Conservation (phyloP, 73 alveolate species). For the Tetrahymena malaccensis region DNA sequence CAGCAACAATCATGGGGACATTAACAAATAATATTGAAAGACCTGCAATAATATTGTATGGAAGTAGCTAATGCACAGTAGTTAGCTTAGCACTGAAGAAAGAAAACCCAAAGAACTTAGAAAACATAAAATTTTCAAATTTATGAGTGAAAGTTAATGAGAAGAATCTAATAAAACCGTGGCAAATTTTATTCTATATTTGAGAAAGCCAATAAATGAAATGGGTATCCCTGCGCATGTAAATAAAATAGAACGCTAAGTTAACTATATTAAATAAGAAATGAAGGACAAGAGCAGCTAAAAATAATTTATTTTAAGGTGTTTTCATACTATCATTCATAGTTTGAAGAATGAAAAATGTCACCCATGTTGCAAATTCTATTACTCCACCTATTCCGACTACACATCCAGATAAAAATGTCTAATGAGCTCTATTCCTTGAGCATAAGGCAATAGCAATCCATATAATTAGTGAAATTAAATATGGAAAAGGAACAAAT, state of each 20-base stretch:
- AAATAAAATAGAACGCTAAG: not conserved
- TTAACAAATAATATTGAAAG: not conserved
- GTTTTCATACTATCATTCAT: not conserved
- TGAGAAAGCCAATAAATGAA: not conserved
- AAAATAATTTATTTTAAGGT: not conserved
- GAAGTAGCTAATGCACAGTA: not conserved
- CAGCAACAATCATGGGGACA: not conserved
- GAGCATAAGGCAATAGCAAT: not conserved
- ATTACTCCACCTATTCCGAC: not conserved
- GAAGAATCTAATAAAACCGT: not conserved
- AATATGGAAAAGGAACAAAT: not conserved
- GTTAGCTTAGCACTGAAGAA: not conserved
- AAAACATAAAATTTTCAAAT: not conserved
- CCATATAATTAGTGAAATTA: not conserved
- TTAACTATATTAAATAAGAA: not conserved
- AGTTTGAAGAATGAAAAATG: not conserved
- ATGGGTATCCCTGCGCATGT: not conserved
- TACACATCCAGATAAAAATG: not conserved
- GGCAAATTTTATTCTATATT: not conserved
- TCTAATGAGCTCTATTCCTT: not conserved
- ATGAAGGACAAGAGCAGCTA: not conserved
- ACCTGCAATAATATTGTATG: not conserved
- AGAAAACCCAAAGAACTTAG: not conserved
- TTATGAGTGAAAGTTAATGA: not conserved
- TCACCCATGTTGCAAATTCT: not conserved